Evolutionary conservation across 164 flowering plant species (phyloP), one percentile per base, ranked within the genome.

Genomic region (Magnolia kwangsiensis): DNA sequence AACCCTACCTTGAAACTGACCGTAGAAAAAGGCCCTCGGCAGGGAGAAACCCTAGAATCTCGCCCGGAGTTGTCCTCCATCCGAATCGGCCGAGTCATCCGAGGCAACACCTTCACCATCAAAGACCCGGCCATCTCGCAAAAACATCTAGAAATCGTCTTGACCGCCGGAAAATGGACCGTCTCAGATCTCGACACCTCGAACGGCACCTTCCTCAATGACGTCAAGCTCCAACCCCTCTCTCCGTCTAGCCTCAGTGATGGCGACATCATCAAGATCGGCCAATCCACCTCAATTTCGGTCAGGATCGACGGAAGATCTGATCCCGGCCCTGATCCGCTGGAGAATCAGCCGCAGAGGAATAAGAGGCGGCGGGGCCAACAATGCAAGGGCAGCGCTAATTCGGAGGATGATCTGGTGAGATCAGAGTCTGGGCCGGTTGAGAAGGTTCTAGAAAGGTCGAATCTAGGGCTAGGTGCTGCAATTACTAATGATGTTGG

Each of bases 211-310:
- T 19, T 75, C 29, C 64, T 75, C 31, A 75, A 75, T 23, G 71
- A 50, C 61, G 4, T 1, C 29, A 4, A 21, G 24, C 67, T 75
- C 69, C 61, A 7, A 18, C 50, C 77, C 67, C 45, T 19, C 24
- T 31, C 37, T 19, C 71, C 77, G 21, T 21, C 4, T 66, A 29
- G 9, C 50, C 61, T 75, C 71, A 23, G 13, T 45, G 37, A 75
- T 50, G 77, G 71, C 27, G 77, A 75, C 50, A 51, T 9, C 61
- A 75, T 75, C 77, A 75, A 75, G 71, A 63, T 74, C 61, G 76
- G 76, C 8, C 5, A 14, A 5, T 29, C 72, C 24, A 50, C 72
- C 27, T 2, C 72, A 18, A 49, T 70, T 50, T 2, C 6, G 21
- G 31, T 70, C 29, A 8, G 18, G 37, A 24, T 49, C 20, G 67